Conservation (phyloP, 768 basidiomycete genomes). For the Tulasnella calospora region DNA sequence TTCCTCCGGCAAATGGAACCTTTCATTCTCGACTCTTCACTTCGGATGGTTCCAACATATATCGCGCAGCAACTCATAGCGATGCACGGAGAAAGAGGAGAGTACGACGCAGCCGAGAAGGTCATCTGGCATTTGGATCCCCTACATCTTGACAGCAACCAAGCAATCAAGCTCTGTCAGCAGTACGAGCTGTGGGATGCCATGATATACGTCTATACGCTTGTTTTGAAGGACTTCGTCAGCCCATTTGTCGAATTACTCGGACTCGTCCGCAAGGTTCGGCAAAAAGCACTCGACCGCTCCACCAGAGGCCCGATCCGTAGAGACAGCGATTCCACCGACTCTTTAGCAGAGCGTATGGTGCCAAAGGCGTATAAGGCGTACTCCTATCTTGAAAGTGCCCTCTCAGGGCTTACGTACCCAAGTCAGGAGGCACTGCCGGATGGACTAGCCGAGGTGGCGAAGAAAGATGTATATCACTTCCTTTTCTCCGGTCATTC, state of each 20-base stretch:
- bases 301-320: slow-evolving; percentile 16
- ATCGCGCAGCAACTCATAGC: slow-evolving; percentile 81
- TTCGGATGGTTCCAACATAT: slow-evolving; percentile 74
- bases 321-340: not conserved
- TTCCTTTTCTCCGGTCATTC: slow-evolving; percentile 85
- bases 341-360: slow-evolving; percentile 46
- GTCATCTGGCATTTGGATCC: slow-evolving; percentile 97
- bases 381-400: slow-evolving; percentile 78
- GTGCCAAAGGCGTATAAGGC: slow-evolving; percentile 84
- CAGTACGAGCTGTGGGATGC: slow-evolving; percentile 83
- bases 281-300: slow-evolving; percentile 34
- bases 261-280: slow-evolving; percentile 64
- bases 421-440: slow-evolving; percentile 74
- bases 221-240: slow-evolving; percentile 81
- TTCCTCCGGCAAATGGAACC: slow-evolving; percentile 78
- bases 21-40: slow-evolving; percentile 68
- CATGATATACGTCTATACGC: slow-evolving; percentile 87
- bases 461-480: slow-evolving; percentile 67
- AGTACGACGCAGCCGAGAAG: slow-evolving; percentile 73
- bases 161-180: slow-evolving; percentile 82
- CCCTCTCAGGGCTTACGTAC: slow-evolving; percentile 77
- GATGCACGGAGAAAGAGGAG: slow-evolving; percentile 64
- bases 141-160: slow-evolving; percentile 84
- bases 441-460: slow-evolving; percentile 57
- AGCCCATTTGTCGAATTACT: slow-evolving; percentile 84